Evolutionary conservation across 768 basidiomycete genomes (phyloP), one percentile per base, ranked within the genome.

Genomic region (Boletus reticulatus): DNA sequence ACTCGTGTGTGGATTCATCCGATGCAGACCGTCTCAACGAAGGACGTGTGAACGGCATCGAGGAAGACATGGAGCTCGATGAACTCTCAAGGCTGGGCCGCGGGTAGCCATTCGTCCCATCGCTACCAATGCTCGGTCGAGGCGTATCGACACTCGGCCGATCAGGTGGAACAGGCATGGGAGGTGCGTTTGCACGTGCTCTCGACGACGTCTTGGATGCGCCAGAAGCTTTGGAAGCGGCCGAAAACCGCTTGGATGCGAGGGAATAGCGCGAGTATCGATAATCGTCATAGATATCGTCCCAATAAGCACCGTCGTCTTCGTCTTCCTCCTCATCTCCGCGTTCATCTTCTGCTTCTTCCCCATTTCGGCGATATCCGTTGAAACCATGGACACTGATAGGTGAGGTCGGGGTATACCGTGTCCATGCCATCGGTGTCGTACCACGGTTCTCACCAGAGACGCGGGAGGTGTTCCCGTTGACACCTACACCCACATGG

Each of bases 261-360:
- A 82, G 73, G 0, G 85, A 88, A 50, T 77, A 78, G 6, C 84
- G 74, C 19, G 87, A 88, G 59, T 89, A 89, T 22, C 86, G 79
- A 65, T 92, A 92, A 57, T 89, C 82, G 67, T 92, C 89, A 58
- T 92, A 92, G 48, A 92, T 89, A 60, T 89, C 87, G 50, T 89
- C 88, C 82, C 87, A 89, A 51, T 85, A 73, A 42, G 58, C 71
- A 11, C 69, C 71, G 32, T 72, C 72, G 31, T 68, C 72, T 16
- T 63, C 64, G 6, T 64, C 69, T 34, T 62, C 64, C 0, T 61
- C 69, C 12, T 48, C 62, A 22, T 59, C 49, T 32, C 36, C 67
- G 14, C 46, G 34, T 16, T 29, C 54, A 11, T 12, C 48, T 38
- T 63, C 47, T 20, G 53, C 60, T 47, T 66, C 56, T 34, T 36